These are phyloP conservation scores for Nadsonia fulvescens DNA, from an alignment of 805 yeast species.

Conservation along the genomic window DNA sequence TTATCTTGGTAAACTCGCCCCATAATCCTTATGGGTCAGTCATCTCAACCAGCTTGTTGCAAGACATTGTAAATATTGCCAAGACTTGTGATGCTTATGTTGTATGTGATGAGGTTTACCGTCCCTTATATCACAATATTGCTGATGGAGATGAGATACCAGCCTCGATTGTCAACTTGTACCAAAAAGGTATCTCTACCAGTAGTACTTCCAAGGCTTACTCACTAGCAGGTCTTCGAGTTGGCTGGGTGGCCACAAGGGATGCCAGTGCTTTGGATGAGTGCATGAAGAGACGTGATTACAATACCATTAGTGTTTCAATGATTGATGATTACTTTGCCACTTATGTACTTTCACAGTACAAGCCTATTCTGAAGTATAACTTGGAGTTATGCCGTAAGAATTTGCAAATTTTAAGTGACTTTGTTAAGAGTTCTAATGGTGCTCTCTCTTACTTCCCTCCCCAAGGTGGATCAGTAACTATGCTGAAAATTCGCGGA, in stretches of 20 bases:
- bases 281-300: conserved; percentile 27
- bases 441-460: conserved; percentile 23
- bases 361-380: conserved; percentile 21
- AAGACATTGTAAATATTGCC: conserved; percentile 24
- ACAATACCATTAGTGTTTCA: conserved; percentile 32
- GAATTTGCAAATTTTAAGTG: conserved; percentile 22
- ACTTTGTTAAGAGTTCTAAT: conserved; percentile 17
- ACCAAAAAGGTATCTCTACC: conserved; percentile 27
- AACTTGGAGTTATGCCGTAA: conserved; percentile 23
- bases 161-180: conserved; percentile 24
- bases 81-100: conserved; percentile 19
- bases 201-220: conserved; percentile 38
- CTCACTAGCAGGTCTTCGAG: conserved; percentile 32
- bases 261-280: conserved; percentile 18
- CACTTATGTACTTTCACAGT: conserved; percentile 23
- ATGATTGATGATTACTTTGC: conserved; percentile 30
- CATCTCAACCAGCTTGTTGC: conserved; percentile 20
- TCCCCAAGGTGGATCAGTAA: conserved; percentile 32
- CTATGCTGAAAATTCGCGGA: conserved; percentile 23
- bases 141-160: conserved; percentile 16
- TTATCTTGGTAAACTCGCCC: conserved; percentile 30
- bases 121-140: conserved; percentile 30
- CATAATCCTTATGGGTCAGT: conserved; percentile 30
- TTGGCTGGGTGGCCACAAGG: conserved; percentile 33
- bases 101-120: conserved; percentile 34